Percentiles rank a stretch among this genome's conserved stretches.
phyloP scores from a whole-genome alignment of 306 rosid species.

The Notholithocarpus densiflorus region DNA sequence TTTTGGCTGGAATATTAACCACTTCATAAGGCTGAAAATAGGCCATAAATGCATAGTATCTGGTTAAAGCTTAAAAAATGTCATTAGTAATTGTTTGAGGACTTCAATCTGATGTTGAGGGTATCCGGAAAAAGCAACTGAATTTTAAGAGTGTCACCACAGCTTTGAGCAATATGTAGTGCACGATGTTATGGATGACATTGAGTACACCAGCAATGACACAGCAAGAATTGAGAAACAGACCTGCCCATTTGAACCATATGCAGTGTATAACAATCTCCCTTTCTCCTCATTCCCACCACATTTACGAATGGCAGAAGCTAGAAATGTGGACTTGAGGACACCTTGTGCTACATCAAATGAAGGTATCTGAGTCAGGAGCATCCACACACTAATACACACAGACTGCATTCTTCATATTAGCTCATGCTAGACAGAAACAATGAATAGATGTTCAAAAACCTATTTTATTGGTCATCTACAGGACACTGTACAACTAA shows the following conservation, averaged over 20 bases:
- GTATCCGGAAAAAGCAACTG: not conserved
- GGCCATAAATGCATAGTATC: not conserved
- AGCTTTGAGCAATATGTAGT: not conserved
- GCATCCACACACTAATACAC: constrained; percentile 2
- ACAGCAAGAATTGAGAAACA: constrained; percentile 17
- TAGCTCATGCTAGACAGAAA: not conserved
- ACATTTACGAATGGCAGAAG: constrained; percentile 83
- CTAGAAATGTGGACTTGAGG: constrained; percentile 70
- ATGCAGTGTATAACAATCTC: constrained; percentile 63
- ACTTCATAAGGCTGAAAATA: not conserved
- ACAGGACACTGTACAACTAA: not conserved
- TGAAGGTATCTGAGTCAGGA: constrained; percentile 13
- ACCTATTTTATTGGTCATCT: not conserved
- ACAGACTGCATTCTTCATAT: constrained; percentile 1
- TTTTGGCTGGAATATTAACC: not conserved
- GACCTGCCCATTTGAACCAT: constrained; percentile 96
- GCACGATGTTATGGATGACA: not conserved
- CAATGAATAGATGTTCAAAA: constrained; percentile 14
- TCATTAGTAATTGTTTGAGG: not conserved
- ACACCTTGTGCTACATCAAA: constrained; percentile 78
- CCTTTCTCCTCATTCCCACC: constrained; percentile 98
- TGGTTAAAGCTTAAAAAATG: not conserved
- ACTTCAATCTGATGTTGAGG: constrained; percentile 2
- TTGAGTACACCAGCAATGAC: not conserved
- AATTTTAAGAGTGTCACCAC: not conserved